A percentile compares a stretch with the other conserved stretches of the same genome.
phyloP scores from a whole-genome alignment of 371 early-diverging fungal species.

The Rhizopus sp. region DNA sequence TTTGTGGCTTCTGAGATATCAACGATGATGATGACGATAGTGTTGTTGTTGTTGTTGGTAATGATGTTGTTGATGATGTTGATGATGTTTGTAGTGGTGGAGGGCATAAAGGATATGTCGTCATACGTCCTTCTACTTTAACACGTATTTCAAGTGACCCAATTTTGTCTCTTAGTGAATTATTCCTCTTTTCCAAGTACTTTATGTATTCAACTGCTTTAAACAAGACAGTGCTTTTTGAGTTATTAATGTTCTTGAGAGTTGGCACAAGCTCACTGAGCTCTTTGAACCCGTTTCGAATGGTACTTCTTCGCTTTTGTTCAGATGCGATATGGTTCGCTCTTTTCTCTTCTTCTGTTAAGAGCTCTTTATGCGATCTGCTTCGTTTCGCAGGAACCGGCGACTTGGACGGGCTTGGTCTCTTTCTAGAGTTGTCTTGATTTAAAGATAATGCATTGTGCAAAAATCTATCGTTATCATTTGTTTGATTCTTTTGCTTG shows the following conservation, averaged over 20 bases:
- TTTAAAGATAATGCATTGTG: background rate
- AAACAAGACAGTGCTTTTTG: slow-evolving; percentile 57
- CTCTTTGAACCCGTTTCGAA: slow-evolving; percentile 82
- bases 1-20: no score
- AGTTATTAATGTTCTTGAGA: slow-evolving; percentile 58
- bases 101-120: background rate
- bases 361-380: slow-evolving; percentile 54
- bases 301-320: slow-evolving; percentile 86
- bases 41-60: slow-evolving; percentile 8
- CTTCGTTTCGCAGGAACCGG: background rate
- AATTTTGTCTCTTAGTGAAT: slow-evolving; percentile 49
- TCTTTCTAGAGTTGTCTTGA: background rate
- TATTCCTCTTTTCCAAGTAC: slow-evolving; percentile 47
- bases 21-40: slow-evolving; percentile 6
- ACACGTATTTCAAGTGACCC: slow-evolving; percentile 46
- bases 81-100: slow-evolving; percentile 1
- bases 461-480: slow-evolving; percentile 1
- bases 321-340: slow-evolving; percentile 91
- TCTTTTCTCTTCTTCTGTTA: slow-evolving; percentile 86
- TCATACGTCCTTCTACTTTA: slow-evolving; percentile 25
- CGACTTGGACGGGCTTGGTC: background rate
- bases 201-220: slow-evolving; percentile 56
- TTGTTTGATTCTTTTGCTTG: slow-evolving; percentile 28
- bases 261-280: slow-evolving; percentile 82
- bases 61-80: background rate